Percentiles rank a stretch among this genome's conserved stretches.
These are phyloP conservation scores for Aspergillus fumigatiaffinis DNA, from an alignment of 2,329 filamentous ascomycete species.

Conservation along the genomic window DNA sequence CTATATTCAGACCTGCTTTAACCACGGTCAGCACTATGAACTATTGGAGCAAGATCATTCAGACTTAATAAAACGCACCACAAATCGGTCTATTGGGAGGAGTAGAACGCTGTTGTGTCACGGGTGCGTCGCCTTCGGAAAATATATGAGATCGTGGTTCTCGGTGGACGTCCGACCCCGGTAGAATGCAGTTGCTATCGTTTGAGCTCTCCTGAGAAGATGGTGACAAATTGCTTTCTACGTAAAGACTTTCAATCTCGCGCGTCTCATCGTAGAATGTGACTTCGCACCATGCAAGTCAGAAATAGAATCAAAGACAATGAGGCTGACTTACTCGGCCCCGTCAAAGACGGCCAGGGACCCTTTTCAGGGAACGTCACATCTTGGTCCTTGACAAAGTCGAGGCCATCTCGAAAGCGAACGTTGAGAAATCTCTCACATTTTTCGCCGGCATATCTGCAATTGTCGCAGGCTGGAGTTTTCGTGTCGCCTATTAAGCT, in stretches of 20 bases:
- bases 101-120: background rate
- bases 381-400: slow-evolving; percentile 7
- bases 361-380: slow-evolving; percentile 13
- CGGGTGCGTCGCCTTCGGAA: background rate
- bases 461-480: slow-evolving; percentile 13
- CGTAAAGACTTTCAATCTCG: slow-evolving; percentile 14
- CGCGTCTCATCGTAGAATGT: slow-evolving; percentile 22
- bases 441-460: slow-evolving; percentile 9
- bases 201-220: background rate
- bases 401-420: slow-evolving; percentile 19
- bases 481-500: slow-evolving; percentile 15
- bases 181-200: too few relatives aligned
- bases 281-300: slow-evolving; percentile 7
- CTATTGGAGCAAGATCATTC: background rate
- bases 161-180: background rate
- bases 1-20: background rate
- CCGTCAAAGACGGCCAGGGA: slow-evolving; percentile 14
- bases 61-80: background rate
- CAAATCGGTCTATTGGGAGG: background rate
- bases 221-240: background rate
- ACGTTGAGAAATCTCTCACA: slow-evolving; percentile 19
- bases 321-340: slow-evolving; percentile 13
- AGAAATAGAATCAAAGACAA: background rate
- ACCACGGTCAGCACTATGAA: background rate
- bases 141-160: background rate